phyloP scores from a whole-genome alignment of 495 filamentous ascomycete species.

The Penicilliopsis zonata region DNA sequence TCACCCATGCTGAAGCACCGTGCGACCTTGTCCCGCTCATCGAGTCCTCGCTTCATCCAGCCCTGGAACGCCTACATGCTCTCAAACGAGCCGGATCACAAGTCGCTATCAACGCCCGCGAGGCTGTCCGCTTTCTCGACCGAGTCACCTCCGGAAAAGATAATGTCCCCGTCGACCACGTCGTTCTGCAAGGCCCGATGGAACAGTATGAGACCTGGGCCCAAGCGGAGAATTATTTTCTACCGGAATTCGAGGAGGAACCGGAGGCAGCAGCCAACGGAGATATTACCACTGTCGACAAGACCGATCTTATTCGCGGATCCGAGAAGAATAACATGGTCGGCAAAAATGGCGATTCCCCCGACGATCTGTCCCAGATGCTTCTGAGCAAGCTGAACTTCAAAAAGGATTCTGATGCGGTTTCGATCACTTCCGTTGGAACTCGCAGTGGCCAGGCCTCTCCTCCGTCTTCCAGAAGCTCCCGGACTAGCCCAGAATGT shows the following conservation, averaged over 20 bases:
- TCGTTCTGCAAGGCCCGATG: slow-evolving; percentile 43
- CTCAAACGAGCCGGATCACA: slow-evolving; percentile 45
- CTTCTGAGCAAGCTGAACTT: slow-evolving; percentile 40
- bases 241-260: slow-evolving; percentile 40
- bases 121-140: slow-evolving; percentile 55
- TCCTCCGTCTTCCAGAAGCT: slow-evolving; percentile 38
- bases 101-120: slow-evolving; percentile 47
- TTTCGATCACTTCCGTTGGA: slow-evolving; percentile 37
- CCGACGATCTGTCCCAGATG: slow-evolving; percentile 37
- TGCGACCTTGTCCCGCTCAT: slow-evolving; percentile 1
- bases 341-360: slow-evolving; percentile 7
- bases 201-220: slow-evolving; percentile 48
- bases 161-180: slow-evolving; percentile 31
- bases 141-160: slow-evolving; percentile 45
- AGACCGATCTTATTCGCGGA: too few relatives aligned
- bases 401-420: slow-evolving; percentile 33
- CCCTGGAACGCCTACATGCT: slow-evolving; percentile 42
- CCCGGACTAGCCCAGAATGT: slow-evolving; percentile 37
- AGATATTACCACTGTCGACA: slow-evolving; percentile 5
- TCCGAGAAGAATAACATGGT: too few relatives aligned
- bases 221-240: slow-evolving; percentile 50
- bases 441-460: slow-evolving; percentile 31
- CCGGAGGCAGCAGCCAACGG: slow-evolving; percentile 15
- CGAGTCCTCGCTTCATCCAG: slow-evolving; percentile 17
- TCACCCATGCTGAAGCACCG: background rate